Conservation (phyloP, 1,284 basidiomycete genomes). For the Erythrobasidium hasegawianum region DNA sequence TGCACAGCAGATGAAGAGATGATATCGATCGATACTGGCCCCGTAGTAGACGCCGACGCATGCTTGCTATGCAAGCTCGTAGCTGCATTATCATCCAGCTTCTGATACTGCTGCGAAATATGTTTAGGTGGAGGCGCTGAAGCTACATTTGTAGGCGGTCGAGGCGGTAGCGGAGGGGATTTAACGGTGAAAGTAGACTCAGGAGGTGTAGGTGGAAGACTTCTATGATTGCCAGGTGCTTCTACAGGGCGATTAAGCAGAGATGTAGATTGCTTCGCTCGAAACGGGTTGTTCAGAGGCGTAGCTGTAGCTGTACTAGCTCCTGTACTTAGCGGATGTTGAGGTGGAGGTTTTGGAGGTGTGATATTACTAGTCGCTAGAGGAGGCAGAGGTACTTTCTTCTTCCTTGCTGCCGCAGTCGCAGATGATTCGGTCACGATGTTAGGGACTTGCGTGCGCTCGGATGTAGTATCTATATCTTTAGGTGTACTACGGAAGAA, state of each 20-base stretch:
- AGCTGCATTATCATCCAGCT: conserved; percentile 20
- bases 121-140: conserved; percentile 32
- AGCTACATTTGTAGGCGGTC: conserved; percentile 6
- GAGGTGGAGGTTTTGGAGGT: neutral
- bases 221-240: neutral
- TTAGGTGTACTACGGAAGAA: conserved; percentile 4
- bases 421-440: neutral
- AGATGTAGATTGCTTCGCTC: conserved; percentile 11
- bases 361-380: neutral
- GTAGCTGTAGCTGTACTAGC: conserved; percentile 10
- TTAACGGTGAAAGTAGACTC: conserved; percentile 11
- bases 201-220: conserved; percentile 4
- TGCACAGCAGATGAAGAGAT: conserved; percentile 24
- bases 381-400: conserved; percentile 9
- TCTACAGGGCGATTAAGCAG: neutral
- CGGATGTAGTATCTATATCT: neutral
- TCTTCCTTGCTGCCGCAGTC: conserved; percentile 19
- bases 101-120: conserved; percentile 18
- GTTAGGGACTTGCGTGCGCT: neutral
- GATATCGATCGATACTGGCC: conserved; percentile 22
- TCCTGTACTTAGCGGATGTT: neutral
- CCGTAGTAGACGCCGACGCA: conserved; percentile 14
- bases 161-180: conserved; percentile 30
- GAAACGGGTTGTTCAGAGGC: conserved; percentile 17
- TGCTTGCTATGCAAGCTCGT: conserved; percentile 9